These are phyloP conservation scores for Crithidia brevicula DNA, from an alignment of 208 protist genomes.

Conservation along the genomic window DNA sequence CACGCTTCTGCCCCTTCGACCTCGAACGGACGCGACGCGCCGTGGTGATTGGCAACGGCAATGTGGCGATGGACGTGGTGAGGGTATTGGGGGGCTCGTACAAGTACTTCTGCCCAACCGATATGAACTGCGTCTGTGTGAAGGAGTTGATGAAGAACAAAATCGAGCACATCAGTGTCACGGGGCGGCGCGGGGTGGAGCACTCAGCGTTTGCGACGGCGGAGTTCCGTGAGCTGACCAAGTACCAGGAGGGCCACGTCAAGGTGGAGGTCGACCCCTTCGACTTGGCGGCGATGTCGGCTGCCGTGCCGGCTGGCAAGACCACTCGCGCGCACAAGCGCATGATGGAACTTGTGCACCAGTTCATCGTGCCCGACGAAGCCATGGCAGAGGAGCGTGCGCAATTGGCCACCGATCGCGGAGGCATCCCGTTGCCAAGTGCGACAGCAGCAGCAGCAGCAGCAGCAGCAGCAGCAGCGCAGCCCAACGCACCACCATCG, in stretches of 20 bases:
- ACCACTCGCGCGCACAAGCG: constrained; percentile 77
- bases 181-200: constrained; percentile 89
- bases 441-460: background rate
- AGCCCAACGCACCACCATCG: no score
- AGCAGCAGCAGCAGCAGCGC: background rate
- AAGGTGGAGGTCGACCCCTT: constrained; percentile 76
- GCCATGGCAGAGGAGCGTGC: constrained; percentile 20
- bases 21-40: constrained; percentile 47
- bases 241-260: constrained; percentile 63
- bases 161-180: constrained; percentile 77
- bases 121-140: constrained; percentile 91
- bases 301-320: constrained; percentile 21
- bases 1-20: constrained; percentile 79
- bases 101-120: constrained; percentile 85
- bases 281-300: constrained; percentile 46
- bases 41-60: constrained; percentile 94
- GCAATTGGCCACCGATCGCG: constrained; percentile 27
- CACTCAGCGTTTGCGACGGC: constrained; percentile 95
- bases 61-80: constrained; percentile 96
- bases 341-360: constrained; percentile 82
- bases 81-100: constrained; percentile 85
- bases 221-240: constrained; percentile 95
- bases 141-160: constrained; percentile 74
- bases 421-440: constrained; percentile 25
- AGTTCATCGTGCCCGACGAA: constrained; percentile 24